Base-by-base conservation (phyloP, 2,329 filamentous ascomycete genomes). In the Berkeleyomyces rouxiae region DNA sequence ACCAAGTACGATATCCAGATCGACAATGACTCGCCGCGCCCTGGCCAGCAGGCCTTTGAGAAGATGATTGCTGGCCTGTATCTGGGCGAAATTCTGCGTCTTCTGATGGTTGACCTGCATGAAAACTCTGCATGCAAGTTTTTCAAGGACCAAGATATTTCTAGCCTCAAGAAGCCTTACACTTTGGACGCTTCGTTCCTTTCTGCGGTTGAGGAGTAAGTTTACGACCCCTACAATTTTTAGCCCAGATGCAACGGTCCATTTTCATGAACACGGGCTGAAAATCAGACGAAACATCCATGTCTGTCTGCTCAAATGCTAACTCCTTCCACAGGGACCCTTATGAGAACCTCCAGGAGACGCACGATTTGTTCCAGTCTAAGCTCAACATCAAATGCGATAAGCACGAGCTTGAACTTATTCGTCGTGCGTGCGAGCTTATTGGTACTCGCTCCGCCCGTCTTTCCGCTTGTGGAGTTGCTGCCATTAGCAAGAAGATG, bases 31-130 rank as follows among this genome's bases (percentile, higher is more conserved):
- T 96, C 91, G 23, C 92, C 92, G 43, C 87, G 91, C 36, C 92
- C 92, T 3, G 91, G 90, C 59, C 90, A 96, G 75, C 92, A 97
- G 76, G 85, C 89, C 1, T 96, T 96, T 68, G 92, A 97, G 77
- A 96, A 97, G 78, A 96, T 96, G 88, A 91, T 95, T 71, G 90
- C 92, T 1, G 92, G 92, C 67, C 80, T 96, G 58, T 97, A 96
- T 72, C 82, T 96, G 1, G 92, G 92, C 67, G 92, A 97, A 74
- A 87, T 97, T 70, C 95, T 96, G 82, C 88, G 92, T 64, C 81
- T 96, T 58, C 84, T 92, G 62, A 76, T 96, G 62, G 78, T 95
- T 16, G 91, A 96, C 69, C 78, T 96, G 57, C 84, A 96, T 72
- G 87, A 95, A 69, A 88, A 84, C 72, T 82, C 83, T 68, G 81